Percentiles rank a stretch among this genome's conserved stretches.
These are phyloP conservation scores for Penicillium simplicissimum DNA, from an alignment of 495 filamentous ascomycete genomes.

Conservation along the genomic window DNA sequence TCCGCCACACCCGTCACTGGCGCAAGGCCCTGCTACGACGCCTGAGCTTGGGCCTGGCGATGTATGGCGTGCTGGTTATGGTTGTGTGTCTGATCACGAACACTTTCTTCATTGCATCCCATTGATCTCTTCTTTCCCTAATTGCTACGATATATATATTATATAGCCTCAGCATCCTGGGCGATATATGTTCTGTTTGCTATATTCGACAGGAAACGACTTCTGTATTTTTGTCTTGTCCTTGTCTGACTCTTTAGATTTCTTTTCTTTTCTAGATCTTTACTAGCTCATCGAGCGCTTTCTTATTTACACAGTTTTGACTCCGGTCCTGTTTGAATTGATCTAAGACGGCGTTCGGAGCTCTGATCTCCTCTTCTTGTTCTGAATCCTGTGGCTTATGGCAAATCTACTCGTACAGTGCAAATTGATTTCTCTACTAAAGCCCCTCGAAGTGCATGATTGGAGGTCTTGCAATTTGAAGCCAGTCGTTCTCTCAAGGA, in stretches of 20 bases:
- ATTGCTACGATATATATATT: conserved; percentile 16
- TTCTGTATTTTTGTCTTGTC: background rate
- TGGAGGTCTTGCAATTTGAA: background rate
- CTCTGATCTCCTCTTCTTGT: background rate
- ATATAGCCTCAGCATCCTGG: conserved; percentile 9
- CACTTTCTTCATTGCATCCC: conserved; percentile 65
- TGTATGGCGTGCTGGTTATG: conserved; percentile 90
- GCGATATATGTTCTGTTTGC: background rate
- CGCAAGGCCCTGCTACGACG: conserved; percentile 63
- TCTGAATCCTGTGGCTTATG: background rate
- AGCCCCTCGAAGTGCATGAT: background rate
- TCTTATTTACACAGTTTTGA: background rate
- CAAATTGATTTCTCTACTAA: background rate
- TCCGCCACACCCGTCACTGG: conserved; percentile 56
- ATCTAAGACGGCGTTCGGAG: background rate
- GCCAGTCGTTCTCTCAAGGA: too few species aligned
- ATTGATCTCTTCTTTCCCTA: conserved; percentile 33
- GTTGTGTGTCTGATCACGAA: conserved; percentile 83
- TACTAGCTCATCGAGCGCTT: background rate
- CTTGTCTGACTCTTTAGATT: conserved; percentile 1
- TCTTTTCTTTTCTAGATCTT: too few species aligned
- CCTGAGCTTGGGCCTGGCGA: conserved; percentile 70
- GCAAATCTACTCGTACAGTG: background rate
- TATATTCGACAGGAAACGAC: background rate
- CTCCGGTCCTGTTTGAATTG: background rate